Evolutionary conservation across 2,329 filamentous ascomycete species (phyloP).

Genomic region (Fusarium staphyleae): DNA sequence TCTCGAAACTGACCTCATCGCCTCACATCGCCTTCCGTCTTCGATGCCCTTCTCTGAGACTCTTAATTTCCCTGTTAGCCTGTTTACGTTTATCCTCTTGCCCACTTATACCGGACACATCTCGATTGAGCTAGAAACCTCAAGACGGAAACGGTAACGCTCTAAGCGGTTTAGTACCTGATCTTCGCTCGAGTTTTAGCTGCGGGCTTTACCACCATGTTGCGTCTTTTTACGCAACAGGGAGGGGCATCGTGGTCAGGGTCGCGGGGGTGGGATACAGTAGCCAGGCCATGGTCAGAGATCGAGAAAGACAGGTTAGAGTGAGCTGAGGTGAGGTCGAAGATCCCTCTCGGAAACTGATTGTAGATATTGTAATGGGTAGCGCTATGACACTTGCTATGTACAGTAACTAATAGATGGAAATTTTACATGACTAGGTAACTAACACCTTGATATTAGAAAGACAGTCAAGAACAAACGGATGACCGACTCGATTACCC

Average conservation of each 20-base stretch:
- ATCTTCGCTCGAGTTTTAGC: slow-evolving; percentile 30
- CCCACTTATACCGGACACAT: slow-evolving; percentile 32
- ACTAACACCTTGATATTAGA: no score
- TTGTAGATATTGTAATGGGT: not conserved
- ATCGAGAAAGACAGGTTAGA: not conserved
- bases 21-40: slow-evolving; percentile 4
- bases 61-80: slow-evolving; percentile 23
- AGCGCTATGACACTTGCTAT: no score
- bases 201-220: slow-evolving; percentile 34
- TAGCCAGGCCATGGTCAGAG: not conserved
- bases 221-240: slow-evolving; percentile 45
- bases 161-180: slow-evolving; percentile 28
- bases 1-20: not conserved
- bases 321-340: not conserved
- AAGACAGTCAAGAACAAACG: not conserved
- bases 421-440: no score
- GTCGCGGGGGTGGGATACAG: slow-evolving; percentile 17
- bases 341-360: not conserved
- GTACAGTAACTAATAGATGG: no score
- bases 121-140: slow-evolving; percentile 32
- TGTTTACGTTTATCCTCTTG: slow-evolving; percentile 17
- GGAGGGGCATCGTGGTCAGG: slow-evolving; percentile 32
- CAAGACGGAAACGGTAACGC: slow-evolving; percentile 27
- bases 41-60: slow-evolving; percentile 24
- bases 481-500: slow-evolving; percentile 2